These are phyloP conservation scores for Monilinia laxa DNA, from an alignment of 2,329 filamentous ascomycete genomes.

Conservation along the genomic window DNA sequence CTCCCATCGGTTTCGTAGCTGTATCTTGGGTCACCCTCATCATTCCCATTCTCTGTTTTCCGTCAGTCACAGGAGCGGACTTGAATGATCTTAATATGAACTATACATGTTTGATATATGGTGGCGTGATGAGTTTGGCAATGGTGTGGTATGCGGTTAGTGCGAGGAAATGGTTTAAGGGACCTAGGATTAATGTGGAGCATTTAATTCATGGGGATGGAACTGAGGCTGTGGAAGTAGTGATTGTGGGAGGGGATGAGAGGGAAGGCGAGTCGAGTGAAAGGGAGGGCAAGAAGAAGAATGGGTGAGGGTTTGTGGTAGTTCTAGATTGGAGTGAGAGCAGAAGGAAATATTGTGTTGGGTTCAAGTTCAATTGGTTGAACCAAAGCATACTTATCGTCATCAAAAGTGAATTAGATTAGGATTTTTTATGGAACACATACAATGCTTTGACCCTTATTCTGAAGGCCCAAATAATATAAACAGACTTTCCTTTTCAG, in stretches of 20 bases:
- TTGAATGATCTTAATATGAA: slow-evolving; percentile 59
- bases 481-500: too few species aligned
- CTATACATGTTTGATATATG: slow-evolving; percentile 67
- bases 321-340: too few species aligned
- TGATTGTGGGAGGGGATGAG: too few species aligned
- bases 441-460: too few species aligned
- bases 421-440: too few species aligned
- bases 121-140: slow-evolving; percentile 59
- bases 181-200: slow-evolving; percentile 66
- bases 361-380: too few species aligned
- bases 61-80: slow-evolving; percentile 54
- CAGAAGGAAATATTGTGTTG: too few species aligned
- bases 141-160: slow-evolving; percentile 63
- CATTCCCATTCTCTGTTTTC: slow-evolving; percentile 67
- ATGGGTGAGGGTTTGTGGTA: not conserved
- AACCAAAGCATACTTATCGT: too few species aligned
- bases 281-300: not conserved
- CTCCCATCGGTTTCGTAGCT: slow-evolving; percentile 56
- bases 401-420: too few species aligned
- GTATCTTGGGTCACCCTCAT: slow-evolving; percentile 63
- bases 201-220: slow-evolving; percentile 23
- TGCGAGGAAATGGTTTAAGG: slow-evolving; percentile 68
- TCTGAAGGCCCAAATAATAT: too few species aligned
- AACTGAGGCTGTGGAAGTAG: not conserved
- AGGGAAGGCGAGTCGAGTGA: too few species aligned